Percentiles rank a stretch among this genome's conserved stretches.
phyloP scores from a whole-genome alignment of 2,329 filamentous ascomycete species.

The Parasarocladium wereldwijsianum region DNA sequence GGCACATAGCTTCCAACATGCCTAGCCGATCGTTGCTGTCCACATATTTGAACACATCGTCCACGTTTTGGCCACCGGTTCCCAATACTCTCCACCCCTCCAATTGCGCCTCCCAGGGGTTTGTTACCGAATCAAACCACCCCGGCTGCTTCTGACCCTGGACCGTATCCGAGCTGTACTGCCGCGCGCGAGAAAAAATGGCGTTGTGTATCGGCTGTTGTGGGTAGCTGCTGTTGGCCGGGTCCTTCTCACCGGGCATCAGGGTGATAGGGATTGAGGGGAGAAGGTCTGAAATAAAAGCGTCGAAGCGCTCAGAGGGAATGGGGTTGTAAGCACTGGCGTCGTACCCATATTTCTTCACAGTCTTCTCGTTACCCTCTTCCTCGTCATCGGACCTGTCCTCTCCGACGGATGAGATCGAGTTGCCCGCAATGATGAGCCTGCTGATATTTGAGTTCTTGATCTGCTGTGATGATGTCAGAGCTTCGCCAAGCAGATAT shows the following conservation, averaged over 20 bases:
- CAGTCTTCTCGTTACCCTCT: slow-evolving; percentile 25
- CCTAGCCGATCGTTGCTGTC: slow-evolving; percentile 61
- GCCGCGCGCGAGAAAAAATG: slow-evolving; percentile 67
- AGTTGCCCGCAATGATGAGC: slow-evolving; percentile 85
- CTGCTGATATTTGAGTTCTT: slow-evolving; percentile 57
- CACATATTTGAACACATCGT: slow-evolving; percentile 88
- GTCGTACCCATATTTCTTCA: slow-evolving; percentile 92
- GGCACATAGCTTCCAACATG: slow-evolving; percentile 88
- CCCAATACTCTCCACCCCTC: slow-evolving; percentile 82
- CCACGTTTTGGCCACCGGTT: slow-evolving; percentile 81
- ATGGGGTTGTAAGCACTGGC: slow-evolving; percentile 73
- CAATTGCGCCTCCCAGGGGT: slow-evolving; percentile 82
- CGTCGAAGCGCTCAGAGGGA: slow-evolving; percentile 72
- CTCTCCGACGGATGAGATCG: slow-evolving; percentile 55
- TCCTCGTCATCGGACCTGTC: slow-evolving; percentile 22
- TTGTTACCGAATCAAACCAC: slow-evolving; percentile 83
- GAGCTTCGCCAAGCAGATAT: slow-evolving; percentile 72
- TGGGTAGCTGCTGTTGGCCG: slow-evolving; percentile 77
- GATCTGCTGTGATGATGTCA: slow-evolving; percentile 44
- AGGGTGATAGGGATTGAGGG: slow-evolving; percentile 81
- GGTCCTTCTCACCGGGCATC: slow-evolving; percentile 70
- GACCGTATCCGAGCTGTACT: slow-evolving; percentile 42
- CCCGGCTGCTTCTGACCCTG: slow-evolving; percentile 28
- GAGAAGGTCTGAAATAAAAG: slow-evolving; percentile 66
- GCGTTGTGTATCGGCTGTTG: slow-evolving; percentile 89